Conservation (phyloP, 2,329 filamentous ascomycete species). For the Pezicula neosporulosa region DNA sequence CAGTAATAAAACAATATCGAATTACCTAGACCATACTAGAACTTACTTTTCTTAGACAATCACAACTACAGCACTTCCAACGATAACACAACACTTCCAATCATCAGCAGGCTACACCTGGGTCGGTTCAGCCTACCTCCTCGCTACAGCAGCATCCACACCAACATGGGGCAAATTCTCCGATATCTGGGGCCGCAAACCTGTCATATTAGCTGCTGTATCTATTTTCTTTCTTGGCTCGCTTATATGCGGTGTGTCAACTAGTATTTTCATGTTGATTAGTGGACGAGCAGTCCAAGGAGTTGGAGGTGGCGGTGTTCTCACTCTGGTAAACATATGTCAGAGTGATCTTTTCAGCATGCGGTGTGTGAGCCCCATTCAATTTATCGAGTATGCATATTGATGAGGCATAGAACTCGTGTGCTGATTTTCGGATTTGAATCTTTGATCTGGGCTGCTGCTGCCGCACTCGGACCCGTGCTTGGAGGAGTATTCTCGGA, state of each 20-base stretch:
- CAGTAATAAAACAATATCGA: too few relatives aligned
- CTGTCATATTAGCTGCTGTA: constrained; percentile 40
- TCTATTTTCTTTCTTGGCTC: constrained; percentile 45
- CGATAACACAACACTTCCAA: constrained; percentile 31
- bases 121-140: constrained; percentile 29
- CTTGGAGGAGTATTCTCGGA: constrained; percentile 65
- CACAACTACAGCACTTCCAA: constrained; percentile 30
- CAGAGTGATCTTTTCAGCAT: too few relatives aligned
- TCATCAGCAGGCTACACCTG: constrained; percentile 29
- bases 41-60: constrained; percentile 15
- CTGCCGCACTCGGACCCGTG: constrained; percentile 60
- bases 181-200: constrained; percentile 52
- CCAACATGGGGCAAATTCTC: constrained; percentile 59
- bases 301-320: constrained; percentile 10
- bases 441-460: constrained; percentile 20
- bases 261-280: constrained; percentile 40
- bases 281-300: constrained; percentile 45
- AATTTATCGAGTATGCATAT: too few relatives aligned
- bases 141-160: constrained; percentile 22
- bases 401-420: too few relatives aligned
- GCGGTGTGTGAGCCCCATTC: too few relatives aligned
- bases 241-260: constrained; percentile 40
- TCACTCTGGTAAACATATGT: too few relatives aligned
- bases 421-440: too few relatives aligned
- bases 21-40: too few relatives aligned